phyloP scores from a whole-genome alignment of 1,139 yeast species.

The Zygoascus hellenicus region DNA sequence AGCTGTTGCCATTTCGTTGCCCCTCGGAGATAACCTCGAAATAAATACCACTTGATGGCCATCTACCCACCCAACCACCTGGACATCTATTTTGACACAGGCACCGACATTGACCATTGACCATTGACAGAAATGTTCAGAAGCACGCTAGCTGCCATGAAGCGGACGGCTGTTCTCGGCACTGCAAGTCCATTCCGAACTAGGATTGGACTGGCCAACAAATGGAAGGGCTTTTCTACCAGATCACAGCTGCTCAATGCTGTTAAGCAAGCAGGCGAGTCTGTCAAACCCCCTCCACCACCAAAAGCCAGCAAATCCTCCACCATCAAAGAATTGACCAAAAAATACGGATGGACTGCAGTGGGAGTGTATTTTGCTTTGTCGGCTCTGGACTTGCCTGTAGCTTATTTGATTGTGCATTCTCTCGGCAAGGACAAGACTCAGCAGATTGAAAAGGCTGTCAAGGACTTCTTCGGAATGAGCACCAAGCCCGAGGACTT shows the following conservation, averaged over 20 bases:
- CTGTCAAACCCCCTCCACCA: background rate
- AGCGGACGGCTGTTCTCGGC: too few relatives aligned
- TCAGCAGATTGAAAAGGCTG: conserved; percentile 55
- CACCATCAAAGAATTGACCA: conserved; percentile 58
- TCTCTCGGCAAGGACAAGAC: conserved; percentile 79
- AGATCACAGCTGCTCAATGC: background rate
- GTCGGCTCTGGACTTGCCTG: conserved; percentile 69
- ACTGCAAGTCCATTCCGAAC: too few relatives aligned
- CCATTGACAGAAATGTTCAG: too few relatives aligned
- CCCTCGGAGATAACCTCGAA: too few relatives aligned
- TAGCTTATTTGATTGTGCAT: conserved; percentile 78
- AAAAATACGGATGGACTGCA: conserved; percentile 89
- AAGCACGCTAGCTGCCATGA: too few relatives aligned
- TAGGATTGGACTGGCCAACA: too few relatives aligned
- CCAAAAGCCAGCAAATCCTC: background rate
- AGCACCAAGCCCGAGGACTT: conserved; percentile 26
- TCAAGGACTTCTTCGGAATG: conserved; percentile 41
- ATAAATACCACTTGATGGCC: too few relatives aligned
- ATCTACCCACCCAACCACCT: too few relatives aligned
- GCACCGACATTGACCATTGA: too few relatives aligned
- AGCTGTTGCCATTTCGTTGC: too few relatives aligned
- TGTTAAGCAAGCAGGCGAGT: background rate
- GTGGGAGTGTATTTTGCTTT: conserved; percentile 75
- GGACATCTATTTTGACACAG: too few relatives aligned
- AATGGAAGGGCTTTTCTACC: background rate